Conservation (phyloP, 2,329 filamentous ascomycete species). For the Pseudopithomyces chartarum region DNA sequence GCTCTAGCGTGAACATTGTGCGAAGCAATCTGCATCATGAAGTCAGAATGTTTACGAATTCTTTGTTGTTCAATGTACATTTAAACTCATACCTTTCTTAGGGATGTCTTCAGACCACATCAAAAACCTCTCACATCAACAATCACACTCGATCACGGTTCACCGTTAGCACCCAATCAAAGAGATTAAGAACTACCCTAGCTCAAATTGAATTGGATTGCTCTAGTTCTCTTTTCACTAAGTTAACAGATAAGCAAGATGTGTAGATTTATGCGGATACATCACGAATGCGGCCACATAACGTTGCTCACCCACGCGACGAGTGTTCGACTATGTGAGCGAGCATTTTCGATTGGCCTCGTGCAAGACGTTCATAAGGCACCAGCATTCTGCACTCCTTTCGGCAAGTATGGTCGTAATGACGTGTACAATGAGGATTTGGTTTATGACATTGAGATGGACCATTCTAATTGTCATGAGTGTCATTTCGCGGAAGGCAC, state of each 20-base stretch:
- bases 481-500: not conserved
- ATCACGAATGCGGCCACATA: not conserved
- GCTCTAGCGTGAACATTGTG: no score
- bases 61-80: no score
- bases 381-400: not conserved
- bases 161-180: no score
- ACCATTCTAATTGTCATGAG: not conserved
- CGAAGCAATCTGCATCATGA: no score
- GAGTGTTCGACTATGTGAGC: not conserved
- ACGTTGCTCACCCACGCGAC: not conserved
- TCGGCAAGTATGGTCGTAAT: not conserved
- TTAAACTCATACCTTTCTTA: no score
- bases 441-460: not conserved
- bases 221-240: not conserved
- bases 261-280: not conserved
- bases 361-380: not conserved
- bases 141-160: no score
- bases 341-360: not conserved
- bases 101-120: no score
- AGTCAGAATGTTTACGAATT: no score
- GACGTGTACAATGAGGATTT: not conserved
- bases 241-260: not conserved
- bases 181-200: no score
- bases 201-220: no score
- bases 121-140: no score